Conservation (phyloP, 1,139 yeast genomes). For the Lodderomyces orthopsilosis region DNA sequence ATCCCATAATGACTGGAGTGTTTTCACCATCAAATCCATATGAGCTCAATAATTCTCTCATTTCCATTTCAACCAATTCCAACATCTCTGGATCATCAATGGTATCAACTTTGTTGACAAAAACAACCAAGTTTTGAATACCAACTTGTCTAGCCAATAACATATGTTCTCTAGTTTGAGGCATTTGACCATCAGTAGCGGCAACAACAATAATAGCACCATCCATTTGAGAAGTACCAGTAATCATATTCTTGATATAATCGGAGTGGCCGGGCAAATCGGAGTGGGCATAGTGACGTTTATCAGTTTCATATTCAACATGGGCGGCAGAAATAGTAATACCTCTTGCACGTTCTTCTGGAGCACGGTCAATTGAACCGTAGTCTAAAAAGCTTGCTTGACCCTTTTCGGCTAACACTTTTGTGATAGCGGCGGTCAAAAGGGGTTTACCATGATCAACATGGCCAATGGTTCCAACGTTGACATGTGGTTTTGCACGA, state of each 20-base stretch:
- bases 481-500: conserved; percentile 94
- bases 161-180: conserved; percentile 98
- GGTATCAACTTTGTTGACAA: conserved; percentile 96
- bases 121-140: conserved; percentile 95
- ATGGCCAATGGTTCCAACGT: conserved; percentile 89
- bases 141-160: conserved; percentile 99
- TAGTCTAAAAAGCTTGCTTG: conserved; percentile 94
- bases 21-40: conserved; percentile 98
- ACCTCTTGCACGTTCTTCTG: conserved; percentile 99
- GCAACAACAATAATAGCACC: conserved; percentile 99
- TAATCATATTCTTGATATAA: conserved; percentile 97
- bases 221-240: conserved; percentile 99
- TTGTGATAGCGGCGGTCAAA: conserved; percentile 97
- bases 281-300: conserved; percentile 86
- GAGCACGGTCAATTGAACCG: conserved; percentile 93
- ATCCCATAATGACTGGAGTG: conserved; percentile 98
- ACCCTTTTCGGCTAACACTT: conserved; percentile 82
- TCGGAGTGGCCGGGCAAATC: conserved; percentile 78
- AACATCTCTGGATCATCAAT: conserved; percentile 99
- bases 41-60: conserved; percentile 89
- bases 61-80: conserved; percentile 99
- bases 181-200: conserved; percentile 99
- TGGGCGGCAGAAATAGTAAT: conserved; percentile 97
- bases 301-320: conserved; percentile 90
- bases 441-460: conserved; percentile 99